These are phyloP conservation scores for Podaxis sp. DNA, from an alignment of 768 basidiomycete species.

Conservation along the genomic window DNA sequence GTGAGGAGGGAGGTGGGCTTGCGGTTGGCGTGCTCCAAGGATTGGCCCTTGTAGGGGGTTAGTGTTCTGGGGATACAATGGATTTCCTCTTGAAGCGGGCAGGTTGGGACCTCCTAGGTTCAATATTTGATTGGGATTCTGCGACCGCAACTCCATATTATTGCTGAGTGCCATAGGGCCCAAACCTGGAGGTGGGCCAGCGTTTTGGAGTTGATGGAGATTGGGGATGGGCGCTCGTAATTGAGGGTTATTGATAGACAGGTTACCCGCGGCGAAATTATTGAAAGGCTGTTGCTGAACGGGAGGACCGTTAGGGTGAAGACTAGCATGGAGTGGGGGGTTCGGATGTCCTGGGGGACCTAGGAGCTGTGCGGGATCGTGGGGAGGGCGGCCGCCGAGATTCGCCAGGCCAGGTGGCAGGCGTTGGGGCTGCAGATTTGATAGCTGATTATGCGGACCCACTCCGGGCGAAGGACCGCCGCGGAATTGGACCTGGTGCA, in stretches of 20 bases:
- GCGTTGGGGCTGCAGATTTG: conserved; percentile 48
- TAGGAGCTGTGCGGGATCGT: conserved; percentile 67
- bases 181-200: conserved; percentile 43
- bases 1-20: conserved; percentile 52
- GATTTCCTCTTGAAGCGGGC: conserved; percentile 39
- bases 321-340: conserved; percentile 38
- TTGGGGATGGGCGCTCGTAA: conserved; percentile 49
- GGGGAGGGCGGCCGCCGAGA: conserved; percentile 76
- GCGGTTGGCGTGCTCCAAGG: conserved; percentile 45
- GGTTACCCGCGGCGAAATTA: conserved; percentile 41
- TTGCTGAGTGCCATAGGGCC: conserved; percentile 46
- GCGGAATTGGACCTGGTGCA: conserved; percentile 64
- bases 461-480: conserved; percentile 64
- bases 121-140: conserved; percentile 48
- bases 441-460: conserved; percentile 39
- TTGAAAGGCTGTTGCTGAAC: conserved; percentile 45
- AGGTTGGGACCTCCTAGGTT: conserved; percentile 41
- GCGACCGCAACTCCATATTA: conserved; percentile 50
- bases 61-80: conserved; percentile 41
- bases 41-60: conserved; percentile 39
- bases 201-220: conserved; percentile 44
- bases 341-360: conserved; percentile 43
- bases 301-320: conserved; percentile 39
- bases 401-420: conserved; percentile 80
- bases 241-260: conserved; percentile 42